phyloP scores from a whole-genome alignment of 2,329 filamentous ascomycete genomes.

The Hansfordia pulvinata region DNA sequence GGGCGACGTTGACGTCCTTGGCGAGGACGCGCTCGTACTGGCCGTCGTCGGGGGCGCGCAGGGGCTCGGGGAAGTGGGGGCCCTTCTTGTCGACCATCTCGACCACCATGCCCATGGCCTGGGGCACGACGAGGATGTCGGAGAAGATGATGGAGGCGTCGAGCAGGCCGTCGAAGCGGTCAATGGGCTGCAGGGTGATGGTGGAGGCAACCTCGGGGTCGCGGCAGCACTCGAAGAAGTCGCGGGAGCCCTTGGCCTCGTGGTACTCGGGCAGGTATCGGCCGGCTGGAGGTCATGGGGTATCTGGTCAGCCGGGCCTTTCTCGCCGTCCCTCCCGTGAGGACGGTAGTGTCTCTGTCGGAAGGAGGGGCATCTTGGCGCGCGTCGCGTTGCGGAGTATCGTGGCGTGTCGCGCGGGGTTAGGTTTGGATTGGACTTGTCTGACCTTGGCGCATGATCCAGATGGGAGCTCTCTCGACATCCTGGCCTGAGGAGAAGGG shows the following conservation, averaged over 20 bases:
- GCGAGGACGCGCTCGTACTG: slow-evolving; percentile 71
- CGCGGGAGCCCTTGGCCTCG: slow-evolving; percentile 74
- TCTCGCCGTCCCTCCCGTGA: too few relatives aligned
- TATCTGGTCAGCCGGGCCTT: too few relatives aligned
- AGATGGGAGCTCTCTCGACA: slow-evolving; percentile 87
- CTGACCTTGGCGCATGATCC: slow-evolving; percentile 99
- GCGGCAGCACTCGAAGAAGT: slow-evolving; percentile 98
- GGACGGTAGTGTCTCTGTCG: too few relatives aligned
- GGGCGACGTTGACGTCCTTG: slow-evolving; percentile 68
- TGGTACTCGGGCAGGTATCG: slow-evolving; percentile 98
- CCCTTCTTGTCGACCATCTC: slow-evolving; percentile 98
- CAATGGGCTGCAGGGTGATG: slow-evolving; percentile 86
- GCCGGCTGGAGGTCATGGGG: slow-evolving; percentile 46
- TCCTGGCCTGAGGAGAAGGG: slow-evolving; percentile 51
- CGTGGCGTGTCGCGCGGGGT: slow-evolving; percentile 17
- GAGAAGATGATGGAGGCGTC: slow-evolving; percentile 98
- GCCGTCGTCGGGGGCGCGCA: slow-evolving; percentile 64
- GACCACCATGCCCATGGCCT: slow-evolving; percentile 96
- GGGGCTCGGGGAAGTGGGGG: slow-evolving; percentile 80
- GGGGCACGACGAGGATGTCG: slow-evolving; percentile 93
- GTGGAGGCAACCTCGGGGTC: slow-evolving; percentile 85
- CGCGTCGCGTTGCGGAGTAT: background rate
- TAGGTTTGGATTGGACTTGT: too few relatives aligned
- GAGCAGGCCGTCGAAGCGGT: slow-evolving; percentile 78
- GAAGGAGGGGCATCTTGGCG: slow-evolving; percentile 1